Conservation (phyloP, 192 early-diverging fungal species). For the Coemansia sp. region DNA sequence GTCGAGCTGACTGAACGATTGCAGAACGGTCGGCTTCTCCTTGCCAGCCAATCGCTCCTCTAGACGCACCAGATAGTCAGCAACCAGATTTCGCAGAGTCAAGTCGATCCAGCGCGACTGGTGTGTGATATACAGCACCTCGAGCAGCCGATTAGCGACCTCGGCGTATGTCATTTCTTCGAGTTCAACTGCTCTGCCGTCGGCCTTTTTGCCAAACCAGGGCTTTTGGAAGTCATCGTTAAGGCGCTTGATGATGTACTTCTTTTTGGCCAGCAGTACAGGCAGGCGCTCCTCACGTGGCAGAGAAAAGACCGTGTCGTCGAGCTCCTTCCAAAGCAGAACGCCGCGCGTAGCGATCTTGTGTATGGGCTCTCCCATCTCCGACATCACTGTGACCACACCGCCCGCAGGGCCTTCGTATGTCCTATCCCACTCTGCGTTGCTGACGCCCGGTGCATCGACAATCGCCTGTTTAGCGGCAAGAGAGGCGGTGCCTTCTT, state of each 20-base stretch:
- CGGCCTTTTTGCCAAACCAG: constrained; percentile 87
- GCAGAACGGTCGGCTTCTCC: constrained; percentile 4
- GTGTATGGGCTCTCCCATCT: constrained; percentile 96
- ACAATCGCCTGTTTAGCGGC: constrained; percentile 87
- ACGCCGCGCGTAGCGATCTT: constrained; percentile 94
- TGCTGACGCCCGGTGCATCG: constrained; percentile 78
- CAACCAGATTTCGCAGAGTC: constrained; percentile 75
- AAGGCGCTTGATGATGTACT: constrained; percentile 86
- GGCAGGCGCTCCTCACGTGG: constrained; percentile 84
- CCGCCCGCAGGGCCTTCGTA: constrained; percentile 87
- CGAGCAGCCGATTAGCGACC: constrained; percentile 75
- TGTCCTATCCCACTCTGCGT: constrained; percentile 88
- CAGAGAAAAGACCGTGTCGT: constrained; percentile 83
- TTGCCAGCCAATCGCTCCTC: constrained; percentile 77
- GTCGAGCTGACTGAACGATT: constrained; percentile 12
- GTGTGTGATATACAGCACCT: constrained; percentile 73
- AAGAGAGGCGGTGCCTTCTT: constrained; percentile 77
- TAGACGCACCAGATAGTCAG: constrained; percentile 80
- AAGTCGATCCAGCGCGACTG: constrained; percentile 84
- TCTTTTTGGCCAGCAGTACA: constrained; percentile 79
- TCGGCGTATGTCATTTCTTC: constrained; percentile 95
- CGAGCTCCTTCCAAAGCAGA: constrained; percentile 89
- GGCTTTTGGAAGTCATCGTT: constrained; percentile 94
- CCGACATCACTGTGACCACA: constrained; percentile 89
- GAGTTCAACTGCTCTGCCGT: constrained; percentile 70